Evolutionary conservation across 495 filamentous ascomycete species (phyloP).

Genomic region (Penicillium riverlandense): DNA sequence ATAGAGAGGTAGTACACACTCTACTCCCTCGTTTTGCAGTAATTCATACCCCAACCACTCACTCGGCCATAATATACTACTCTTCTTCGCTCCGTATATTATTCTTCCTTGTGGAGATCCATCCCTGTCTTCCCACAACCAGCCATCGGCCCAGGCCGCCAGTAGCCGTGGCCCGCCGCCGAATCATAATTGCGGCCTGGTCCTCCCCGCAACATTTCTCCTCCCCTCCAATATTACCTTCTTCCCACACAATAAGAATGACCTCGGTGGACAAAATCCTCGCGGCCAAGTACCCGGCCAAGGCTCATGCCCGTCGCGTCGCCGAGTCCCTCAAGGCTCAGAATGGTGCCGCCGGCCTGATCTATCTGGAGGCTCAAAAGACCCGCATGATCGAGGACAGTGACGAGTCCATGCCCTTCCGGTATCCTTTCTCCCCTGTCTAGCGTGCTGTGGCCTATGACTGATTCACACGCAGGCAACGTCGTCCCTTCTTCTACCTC

Average conservation of each 20-base stretch:
- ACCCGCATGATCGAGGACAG: constrained; percentile 74
- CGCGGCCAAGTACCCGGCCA: constrained; percentile 87
- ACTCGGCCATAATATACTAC: too few relatives aligned
- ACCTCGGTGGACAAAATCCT: constrained; percentile 39
- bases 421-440: constrained; percentile 41
- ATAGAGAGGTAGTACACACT: too few relatives aligned
- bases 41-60: too few relatives aligned
- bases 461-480: constrained; percentile 46
- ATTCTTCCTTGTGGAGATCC: too few relatives aligned
- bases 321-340: constrained; percentile 55
- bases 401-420: constrained; percentile 69
- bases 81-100: too few relatives aligned
- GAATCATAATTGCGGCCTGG: too few relatives aligned
- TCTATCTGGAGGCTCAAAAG: constrained; percentile 85
- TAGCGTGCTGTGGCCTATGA: neutral
- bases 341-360: constrained; percentile 26
- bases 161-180: too few relatives aligned
- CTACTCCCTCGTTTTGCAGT: too few relatives aligned
- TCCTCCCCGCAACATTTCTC: too few relatives aligned
- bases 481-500: constrained; percentile 91
- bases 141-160: too few relatives aligned
- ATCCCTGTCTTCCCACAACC: too few relatives aligned
- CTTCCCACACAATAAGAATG: constrained; percentile 15
- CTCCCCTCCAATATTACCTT: too few relatives aligned
- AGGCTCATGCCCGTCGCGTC: constrained; percentile 78